phyloP scores from a whole-genome alignment of 257 asterid genomes.

The Scutellaria galericulata region DNA sequence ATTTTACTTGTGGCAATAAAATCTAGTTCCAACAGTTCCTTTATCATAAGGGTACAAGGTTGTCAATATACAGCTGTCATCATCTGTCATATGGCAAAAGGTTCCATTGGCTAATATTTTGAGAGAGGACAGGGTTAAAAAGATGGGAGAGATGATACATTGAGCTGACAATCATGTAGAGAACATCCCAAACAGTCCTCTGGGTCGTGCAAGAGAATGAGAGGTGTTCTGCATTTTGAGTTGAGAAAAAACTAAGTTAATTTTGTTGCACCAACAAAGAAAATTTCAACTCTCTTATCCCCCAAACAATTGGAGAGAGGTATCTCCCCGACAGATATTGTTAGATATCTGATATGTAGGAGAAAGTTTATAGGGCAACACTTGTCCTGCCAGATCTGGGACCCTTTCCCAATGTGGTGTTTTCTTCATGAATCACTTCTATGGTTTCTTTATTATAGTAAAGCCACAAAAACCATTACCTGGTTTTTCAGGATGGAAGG shows the following conservation, averaged over 20 bases:
- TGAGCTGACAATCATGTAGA: neutral
- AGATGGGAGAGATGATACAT: neutral
- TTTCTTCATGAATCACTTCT: neutral
- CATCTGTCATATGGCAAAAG: neutral
- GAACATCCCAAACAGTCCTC: neutral
- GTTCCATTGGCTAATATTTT: neutral
- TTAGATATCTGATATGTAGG: neutral
- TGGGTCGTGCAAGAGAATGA: neutral
- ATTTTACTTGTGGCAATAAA: neutral
- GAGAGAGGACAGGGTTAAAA: neutral
- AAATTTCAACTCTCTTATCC: neutral
- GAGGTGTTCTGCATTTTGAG: neutral
- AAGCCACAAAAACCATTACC: too few relatives aligned
- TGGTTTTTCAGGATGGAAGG: too few relatives aligned
- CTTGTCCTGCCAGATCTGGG: neutral
- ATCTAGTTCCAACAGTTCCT: neutral
- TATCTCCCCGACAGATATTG: neutral
- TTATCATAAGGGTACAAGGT: neutral
- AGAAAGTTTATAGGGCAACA: neutral
- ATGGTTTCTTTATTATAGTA: neutral
- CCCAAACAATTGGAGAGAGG: conserved; percentile 1
- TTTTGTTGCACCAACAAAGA: conserved; percentile 1
- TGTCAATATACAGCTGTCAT: neutral
- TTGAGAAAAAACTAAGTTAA: neutral
- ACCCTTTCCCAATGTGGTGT: neutral